Percentiles rank a stretch among this genome's conserved stretches.
phyloP scores from a whole-genome alignment of 495 filamentous ascomycete species.

The Ascobolus immersus region DNA sequence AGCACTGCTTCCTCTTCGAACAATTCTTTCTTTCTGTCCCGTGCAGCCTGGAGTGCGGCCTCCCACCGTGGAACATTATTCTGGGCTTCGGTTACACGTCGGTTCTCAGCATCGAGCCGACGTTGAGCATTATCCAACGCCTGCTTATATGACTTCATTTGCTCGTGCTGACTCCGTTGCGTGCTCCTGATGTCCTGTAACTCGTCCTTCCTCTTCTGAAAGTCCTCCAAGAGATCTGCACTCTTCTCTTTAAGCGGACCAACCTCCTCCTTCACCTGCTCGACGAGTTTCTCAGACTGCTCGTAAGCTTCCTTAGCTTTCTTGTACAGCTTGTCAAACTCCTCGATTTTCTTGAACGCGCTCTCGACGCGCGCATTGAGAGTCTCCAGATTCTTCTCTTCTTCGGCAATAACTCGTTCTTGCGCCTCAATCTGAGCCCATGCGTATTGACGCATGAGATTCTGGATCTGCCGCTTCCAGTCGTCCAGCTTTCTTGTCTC shows the following conservation, averaged over 20 bases:
- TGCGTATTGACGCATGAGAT: slow-evolving; percentile 33
- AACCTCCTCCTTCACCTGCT: slow-evolving; percentile 3
- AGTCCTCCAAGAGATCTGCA: slow-evolving; percentile 18
- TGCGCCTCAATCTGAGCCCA: slow-evolving; percentile 40
- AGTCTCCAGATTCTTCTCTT: slow-evolving; percentile 11
- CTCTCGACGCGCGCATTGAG: slow-evolving; percentile 17
- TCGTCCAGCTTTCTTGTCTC: slow-evolving; percentile 20
- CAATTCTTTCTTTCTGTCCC: too few relatives aligned
- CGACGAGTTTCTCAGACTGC: slow-evolving; percentile 20
- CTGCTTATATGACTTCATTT: too few relatives aligned
- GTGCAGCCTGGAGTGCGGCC: too few relatives aligned
- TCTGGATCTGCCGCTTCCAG: slow-evolving; percentile 32
- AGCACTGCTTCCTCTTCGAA: too few relatives aligned
- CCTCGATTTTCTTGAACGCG: slow-evolving; percentile 20
- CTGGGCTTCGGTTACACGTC: too few relatives aligned
- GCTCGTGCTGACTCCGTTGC: too few relatives aligned
- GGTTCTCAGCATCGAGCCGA: too few relatives aligned
- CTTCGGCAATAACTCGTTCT: slow-evolving; percentile 22
- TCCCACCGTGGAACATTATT: too few relatives aligned
- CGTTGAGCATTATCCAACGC: too few relatives aligned
- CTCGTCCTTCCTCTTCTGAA: slow-evolving; percentile 20
- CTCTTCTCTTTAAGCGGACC: slow-evolving; percentile 20
- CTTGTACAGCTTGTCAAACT: slow-evolving; percentile 19
- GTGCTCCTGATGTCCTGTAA: too few relatives aligned
- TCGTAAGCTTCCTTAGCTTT: slow-evolving; percentile 21